Percentiles rank a stretch among this genome's conserved stretches.
These are phyloP conservation scores for Oryza glumipatula DNA, from an alignment of 176 grass and related monocot species.

Conservation along the genomic window DNA sequence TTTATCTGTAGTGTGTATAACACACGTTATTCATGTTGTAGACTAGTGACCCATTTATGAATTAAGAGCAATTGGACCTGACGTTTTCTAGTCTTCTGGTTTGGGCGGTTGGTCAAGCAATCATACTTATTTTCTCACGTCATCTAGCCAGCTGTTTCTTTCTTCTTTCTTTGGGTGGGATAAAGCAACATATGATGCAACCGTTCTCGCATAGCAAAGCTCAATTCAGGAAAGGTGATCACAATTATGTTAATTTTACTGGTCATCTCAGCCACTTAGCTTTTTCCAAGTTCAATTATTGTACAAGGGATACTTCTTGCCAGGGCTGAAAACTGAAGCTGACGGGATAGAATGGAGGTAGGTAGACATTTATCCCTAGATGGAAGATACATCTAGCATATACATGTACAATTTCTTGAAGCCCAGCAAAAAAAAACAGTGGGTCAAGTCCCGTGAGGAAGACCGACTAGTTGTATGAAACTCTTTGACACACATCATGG, in stretches of 20 bases:
- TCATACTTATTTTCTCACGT: neutral
- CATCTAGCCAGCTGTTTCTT: neutral
- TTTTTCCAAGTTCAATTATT: constrained; percentile 41
- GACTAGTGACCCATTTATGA: neutral
- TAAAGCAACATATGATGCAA: neutral
- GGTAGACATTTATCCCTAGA: neutral
- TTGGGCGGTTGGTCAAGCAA: neutral
- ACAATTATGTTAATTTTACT: constrained; percentile 39
- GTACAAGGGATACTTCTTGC: constrained; percentile 19
- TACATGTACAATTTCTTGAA: constrained; percentile 71
- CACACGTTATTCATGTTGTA: constrained; percentile 12
- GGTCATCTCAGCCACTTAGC: constrained; percentile 38
- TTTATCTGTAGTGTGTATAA: constrained; percentile 8
- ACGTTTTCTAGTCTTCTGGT: neutral
- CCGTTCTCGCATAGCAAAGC: neutral
- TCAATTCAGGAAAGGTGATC: neutral
- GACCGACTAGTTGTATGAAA: constrained; percentile 37
- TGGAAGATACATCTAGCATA: constrained; percentile 44
- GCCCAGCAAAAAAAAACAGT: constrained; percentile 47
- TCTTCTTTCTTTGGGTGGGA: neutral
- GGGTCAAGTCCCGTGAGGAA: constrained; percentile 45
- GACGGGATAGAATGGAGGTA: constrained; percentile 11
- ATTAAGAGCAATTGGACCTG: no score
- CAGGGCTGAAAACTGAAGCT: constrained; percentile 30
- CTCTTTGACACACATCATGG: constrained; percentile 19